These are phyloP conservation scores for Pharnaceum exiguum DNA, from an alignment of 148 eudicot species.

Conservation along the genomic window DNA sequence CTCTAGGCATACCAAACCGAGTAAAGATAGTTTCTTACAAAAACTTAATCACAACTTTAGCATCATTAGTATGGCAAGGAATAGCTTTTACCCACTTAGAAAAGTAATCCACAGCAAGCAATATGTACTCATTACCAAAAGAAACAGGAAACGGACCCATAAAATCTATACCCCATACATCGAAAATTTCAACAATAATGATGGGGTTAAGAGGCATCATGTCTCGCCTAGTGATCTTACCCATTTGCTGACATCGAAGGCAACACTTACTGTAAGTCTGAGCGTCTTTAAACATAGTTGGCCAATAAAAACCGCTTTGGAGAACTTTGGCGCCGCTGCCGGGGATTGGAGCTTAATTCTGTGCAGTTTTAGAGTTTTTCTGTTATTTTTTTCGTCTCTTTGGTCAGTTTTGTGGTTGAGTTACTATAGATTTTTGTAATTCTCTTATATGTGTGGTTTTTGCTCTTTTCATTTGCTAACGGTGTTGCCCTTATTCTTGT, in stretches of 20 bases:
- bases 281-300: not conserved
- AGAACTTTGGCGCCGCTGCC: not conserved
- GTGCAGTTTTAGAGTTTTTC: too few relatives aligned
- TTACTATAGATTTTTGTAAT: too few relatives aligned
- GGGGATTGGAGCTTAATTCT: too few relatives aligned
- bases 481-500: too few relatives aligned
- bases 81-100: slow-evolving; percentile 4
- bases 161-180: slow-evolving; percentile 2
- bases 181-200: not conserved
- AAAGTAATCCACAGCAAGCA: not conserved
- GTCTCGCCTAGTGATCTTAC: not conserved
- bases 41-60: not conserved
- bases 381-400: too few relatives aligned
- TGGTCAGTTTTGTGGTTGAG: too few relatives aligned
- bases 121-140: not conserved
- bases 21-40: not conserved
- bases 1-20: slow-evolving; percentile 10
- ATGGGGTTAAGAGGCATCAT: not conserved
- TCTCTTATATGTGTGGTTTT: too few relatives aligned
- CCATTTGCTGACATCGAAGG: not conserved
- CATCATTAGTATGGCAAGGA: not conserved
- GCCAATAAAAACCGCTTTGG: not conserved
- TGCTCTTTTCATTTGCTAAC: too few relatives aligned
- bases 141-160: not conserved
- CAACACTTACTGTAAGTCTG: not conserved